A percentile compares a stretch with the other conserved stretches of the same genome.
These are phyloP conservation scores for Cenchrus purpureus DNA, from an alignment of 176 grass and related monocot species.

Conservation along the genomic window DNA sequence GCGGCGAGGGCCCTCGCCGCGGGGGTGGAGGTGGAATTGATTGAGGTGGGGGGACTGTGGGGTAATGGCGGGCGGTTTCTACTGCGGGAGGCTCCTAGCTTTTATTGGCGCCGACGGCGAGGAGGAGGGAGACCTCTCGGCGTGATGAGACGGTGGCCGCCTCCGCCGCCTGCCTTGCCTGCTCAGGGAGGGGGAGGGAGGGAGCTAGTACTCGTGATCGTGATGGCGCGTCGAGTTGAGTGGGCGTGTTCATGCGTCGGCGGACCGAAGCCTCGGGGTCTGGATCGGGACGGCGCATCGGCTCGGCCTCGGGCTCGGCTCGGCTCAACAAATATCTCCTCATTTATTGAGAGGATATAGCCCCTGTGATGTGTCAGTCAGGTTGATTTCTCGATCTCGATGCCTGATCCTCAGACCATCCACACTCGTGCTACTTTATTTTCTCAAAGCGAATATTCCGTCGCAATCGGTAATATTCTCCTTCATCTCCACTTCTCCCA, in stretches of 20 bases:
- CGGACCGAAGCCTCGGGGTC: slow-evolving; percentile 7
- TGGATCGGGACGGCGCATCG: slow-evolving; percentile 6
- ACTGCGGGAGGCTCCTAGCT: neutral
- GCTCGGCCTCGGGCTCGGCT: neutral
- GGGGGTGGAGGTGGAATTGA: neutral
- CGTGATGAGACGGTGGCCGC: neutral
- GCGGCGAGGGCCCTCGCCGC: neutral
- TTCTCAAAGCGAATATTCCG: no score
- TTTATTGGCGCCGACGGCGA: slow-evolving; percentile 31
- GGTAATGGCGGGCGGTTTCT: slow-evolving; percentile 23
- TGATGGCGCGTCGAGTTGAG: neutral
- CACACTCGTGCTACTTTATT: no score
- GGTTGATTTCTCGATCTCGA: neutral
- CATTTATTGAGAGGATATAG: neutral
- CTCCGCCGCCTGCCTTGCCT: neutral
- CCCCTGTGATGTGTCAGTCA: neutral
- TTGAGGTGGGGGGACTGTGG: neutral
- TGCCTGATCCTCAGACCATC: neutral
- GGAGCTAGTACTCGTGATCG: neutral
- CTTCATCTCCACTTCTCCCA: no score
- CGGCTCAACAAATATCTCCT: slow-evolving; percentile 16
- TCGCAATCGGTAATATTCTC: no score
- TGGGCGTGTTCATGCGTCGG: slow-evolving; percentile 30
- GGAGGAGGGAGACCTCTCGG: neutral
- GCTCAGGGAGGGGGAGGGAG: neutral